Evolutionary conservation across 192 early-diverging fungal species (phyloP), one percentile per base, ranked within the genome.

Genomic region (Chytriomyces confervae): DNA sequence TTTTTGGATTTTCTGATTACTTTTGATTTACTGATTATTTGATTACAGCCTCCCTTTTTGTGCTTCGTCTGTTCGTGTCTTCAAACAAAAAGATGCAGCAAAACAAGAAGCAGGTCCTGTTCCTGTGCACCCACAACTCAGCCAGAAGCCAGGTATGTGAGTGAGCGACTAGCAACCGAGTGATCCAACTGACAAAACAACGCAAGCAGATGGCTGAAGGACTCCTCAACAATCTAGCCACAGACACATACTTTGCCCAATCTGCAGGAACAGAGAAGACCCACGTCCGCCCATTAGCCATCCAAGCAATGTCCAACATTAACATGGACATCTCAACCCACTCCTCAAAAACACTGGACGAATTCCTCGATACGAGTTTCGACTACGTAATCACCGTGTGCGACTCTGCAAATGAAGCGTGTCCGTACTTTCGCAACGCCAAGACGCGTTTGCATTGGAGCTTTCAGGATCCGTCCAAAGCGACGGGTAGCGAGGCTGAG

Each of bases 51-150:
- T 13, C 0, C 2, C 1, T 64, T n/a, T n/a, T n/a, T n/a, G n/a
- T 16, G 62, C 62, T 64, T 64, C 5, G 62, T 27, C 27, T 64
- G 13, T 16, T 23, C 62, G 2, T 65, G 29, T n/a, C 18, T 24
- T 24, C 4, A 47, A 47, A 5, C 13, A 49, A 11, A 13, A 43
- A 72, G n/a, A 24, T 13, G 11, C 69, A 9, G 3, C 69, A 24
- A 5, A 16, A 13, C 47, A 72, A 72, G 69, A 72, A 74, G 53
- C 16, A 18, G 46, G 78, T 82, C 18, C 70, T 82, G 6, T 82
- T 82, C 71, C 44, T 82, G 5, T 82, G 81, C 70, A 82, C 71
- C 13, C 81, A 82, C 69, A 82, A 82, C 69, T 81, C 78, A 57
- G 81, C 81, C 48, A 45, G 81, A 27, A 65, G 61, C 63, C 81